Percentiles rank a stretch among this genome's conserved stretches.
These are phyloP conservation scores for Fraxinus velutina DNA, from an alignment of 305 asterid genomes.

Conservation along the genomic window DNA sequence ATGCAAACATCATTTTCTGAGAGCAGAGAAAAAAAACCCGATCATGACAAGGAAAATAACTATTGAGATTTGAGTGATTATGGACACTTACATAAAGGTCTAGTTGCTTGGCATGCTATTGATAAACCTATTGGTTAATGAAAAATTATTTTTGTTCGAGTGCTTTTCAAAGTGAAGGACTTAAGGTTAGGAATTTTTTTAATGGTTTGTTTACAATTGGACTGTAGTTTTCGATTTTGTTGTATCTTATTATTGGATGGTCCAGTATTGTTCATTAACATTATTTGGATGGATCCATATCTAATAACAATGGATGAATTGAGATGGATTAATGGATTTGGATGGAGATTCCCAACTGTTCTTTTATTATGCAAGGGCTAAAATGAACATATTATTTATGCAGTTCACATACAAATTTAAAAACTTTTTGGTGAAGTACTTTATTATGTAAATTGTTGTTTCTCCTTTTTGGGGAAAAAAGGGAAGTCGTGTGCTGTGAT, in stretches of 20 bases:
- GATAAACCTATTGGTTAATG: not conserved
- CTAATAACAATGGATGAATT: not conserved
- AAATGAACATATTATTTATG: not conserved
- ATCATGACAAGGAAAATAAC: not conserved
- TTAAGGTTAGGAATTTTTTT: not conserved
- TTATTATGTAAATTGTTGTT: not conserved
- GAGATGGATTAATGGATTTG: not conserved
- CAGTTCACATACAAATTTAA: not conserved
- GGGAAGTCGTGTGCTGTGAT: not conserved
- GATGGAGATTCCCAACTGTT: not conserved
- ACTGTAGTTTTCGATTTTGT: not conserved
- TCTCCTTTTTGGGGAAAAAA: not conserved
- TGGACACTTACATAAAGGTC: not conserved
- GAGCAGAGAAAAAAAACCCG: not conserved
- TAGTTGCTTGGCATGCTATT: not conserved
- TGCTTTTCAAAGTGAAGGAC: not conserved
- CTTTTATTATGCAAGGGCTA: not conserved
- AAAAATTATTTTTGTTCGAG: not conserved
- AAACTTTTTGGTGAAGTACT: not conserved
- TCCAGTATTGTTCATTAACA: not conserved
- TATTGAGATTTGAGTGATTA: not conserved
- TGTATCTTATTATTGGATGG: not conserved
- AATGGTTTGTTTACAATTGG: not conserved
- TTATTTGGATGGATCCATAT: not conserved
- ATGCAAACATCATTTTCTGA: not conserved